A percentile compares a stretch with the other conserved stretches of the same genome.
Evolutionary conservation across 495 filamentous ascomycete genomes (phyloP).

Genomic region (Sporormia fimetaria): DNA sequence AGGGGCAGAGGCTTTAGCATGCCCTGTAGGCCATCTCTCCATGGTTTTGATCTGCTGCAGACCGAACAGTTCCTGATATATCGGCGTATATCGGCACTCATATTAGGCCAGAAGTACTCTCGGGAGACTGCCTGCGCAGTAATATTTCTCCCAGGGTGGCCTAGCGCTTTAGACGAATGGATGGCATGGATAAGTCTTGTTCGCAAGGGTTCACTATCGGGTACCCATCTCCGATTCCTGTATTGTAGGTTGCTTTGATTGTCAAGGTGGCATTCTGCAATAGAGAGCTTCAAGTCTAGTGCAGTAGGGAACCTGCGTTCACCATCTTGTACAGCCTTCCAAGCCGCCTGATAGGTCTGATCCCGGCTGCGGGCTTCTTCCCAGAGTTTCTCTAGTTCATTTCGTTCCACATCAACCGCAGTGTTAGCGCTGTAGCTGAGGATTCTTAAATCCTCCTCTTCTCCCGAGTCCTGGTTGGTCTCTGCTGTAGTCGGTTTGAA

Average conservation of each 20-base stretch:
- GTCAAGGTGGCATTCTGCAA: not conserved
- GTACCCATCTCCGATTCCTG: not conserved
- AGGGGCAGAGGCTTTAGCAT: constrained; percentile 22
- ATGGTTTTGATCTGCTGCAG: constrained; percentile 12
- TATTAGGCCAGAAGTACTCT: constrained; percentile 9
- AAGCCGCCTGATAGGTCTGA: not conserved
- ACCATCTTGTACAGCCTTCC: not conserved
- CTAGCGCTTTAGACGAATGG: constrained; percentile 2
- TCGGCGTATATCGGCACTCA: constrained; percentile 8
- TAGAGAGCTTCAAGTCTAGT: not conserved
- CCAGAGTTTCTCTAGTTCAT: not conserved
- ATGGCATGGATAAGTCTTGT: constrained; percentile 1
- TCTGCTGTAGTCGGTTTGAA: constrained; percentile 1
- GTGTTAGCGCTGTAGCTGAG: not conserved
- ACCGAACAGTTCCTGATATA: constrained; percentile 15
- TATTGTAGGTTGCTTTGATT: not conserved
- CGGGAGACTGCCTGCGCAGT: constrained; percentile 2
- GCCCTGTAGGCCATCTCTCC: constrained; percentile 8
- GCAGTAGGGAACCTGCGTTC: not conserved
- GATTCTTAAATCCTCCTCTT: not conserved
- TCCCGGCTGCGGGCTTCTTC: not conserved
- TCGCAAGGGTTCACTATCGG: not conserved
- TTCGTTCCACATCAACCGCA: not conserved
- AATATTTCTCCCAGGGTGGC: constrained; percentile 7
- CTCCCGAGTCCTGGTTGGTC: not conserved